phyloP scores from a whole-genome alignment of 331 rosid species.

The Prunus yedoensis region DNA sequence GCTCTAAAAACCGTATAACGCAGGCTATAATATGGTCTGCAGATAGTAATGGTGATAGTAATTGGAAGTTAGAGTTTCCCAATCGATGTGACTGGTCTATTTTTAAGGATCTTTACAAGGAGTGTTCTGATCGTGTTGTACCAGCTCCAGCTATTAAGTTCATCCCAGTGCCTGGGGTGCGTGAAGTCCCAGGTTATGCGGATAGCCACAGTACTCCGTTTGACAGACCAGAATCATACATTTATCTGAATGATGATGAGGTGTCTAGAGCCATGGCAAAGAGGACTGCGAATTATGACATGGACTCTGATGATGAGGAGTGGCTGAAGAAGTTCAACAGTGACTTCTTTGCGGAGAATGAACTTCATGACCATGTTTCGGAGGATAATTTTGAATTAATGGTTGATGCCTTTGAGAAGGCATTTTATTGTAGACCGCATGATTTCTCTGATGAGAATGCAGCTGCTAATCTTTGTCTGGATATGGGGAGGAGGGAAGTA shows the following conservation, averaged over 20 bases:
- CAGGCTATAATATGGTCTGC: conserved; percentile 48
- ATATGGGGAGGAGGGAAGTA: conserved; percentile 48
- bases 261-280: conserved; percentile 64
- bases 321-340: conserved; percentile 65
- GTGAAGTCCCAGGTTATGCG: conserved; percentile 56
- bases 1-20: conserved; percentile 53
- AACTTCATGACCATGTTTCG: conserved; percentile 41
- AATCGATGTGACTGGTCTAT: conserved; percentile 58
- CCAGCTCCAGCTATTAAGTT: conserved; percentile 37
- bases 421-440: conserved; percentile 48
- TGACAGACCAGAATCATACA: conserved; percentile 60
- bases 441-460: conserved; percentile 55
- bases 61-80: conserved; percentile 82
- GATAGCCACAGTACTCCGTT: conserved; percentile 35
- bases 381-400: conserved; percentile 73
- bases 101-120: conserved; percentile 83
- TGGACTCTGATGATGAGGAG: conserved; percentile 86
- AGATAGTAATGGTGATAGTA: conserved; percentile 56
- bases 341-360: conserved; percentile 25
- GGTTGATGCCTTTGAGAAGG: conserved; percentile 78
- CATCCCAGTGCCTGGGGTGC: conserved; percentile 86
- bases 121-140: conserved; percentile 62
- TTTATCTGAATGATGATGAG: conserved; percentile 61
- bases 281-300: conserved; percentile 68
- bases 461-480: conserved; percentile 36